Percentiles rank a stretch among this genome's conserved stretches.
Conservation (phyloP, 2,329 filamentous ascomycete species). For the Fusarium sp. region DNA sequence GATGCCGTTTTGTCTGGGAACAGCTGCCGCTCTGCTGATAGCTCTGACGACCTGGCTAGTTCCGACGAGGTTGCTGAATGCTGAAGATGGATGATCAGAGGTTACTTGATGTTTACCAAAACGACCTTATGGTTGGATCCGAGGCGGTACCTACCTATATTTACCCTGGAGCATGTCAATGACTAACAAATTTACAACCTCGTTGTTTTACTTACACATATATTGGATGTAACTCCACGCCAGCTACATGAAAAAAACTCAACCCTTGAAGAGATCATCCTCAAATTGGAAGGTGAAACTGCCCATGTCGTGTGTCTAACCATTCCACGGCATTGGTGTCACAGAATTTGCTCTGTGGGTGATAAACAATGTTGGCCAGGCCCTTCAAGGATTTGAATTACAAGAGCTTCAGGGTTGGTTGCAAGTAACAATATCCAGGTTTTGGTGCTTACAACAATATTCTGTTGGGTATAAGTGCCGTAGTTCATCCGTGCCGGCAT, state of each 20-base stretch:
- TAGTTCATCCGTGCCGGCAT: not conserved
- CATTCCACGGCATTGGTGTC: not conserved
- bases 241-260: not conserved
- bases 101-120: not conserved
- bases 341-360: not conserved
- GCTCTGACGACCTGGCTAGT: conserved; percentile 26
- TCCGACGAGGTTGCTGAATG: not conserved
- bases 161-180: conserved; percentile 13
- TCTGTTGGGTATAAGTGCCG: not conserved
- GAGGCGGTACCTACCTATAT: not conserved
- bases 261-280: not conserved
- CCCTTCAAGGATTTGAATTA: not conserved
- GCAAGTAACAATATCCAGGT: not conserved
- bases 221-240: not conserved
- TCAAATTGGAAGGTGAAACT: not conserved
- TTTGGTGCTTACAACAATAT: not conserved
- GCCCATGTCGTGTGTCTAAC: not conserved
- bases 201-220: not conserved
- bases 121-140: not conserved
- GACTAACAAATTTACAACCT: not conserved
- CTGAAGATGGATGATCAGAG: not conserved
- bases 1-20: conserved; percentile 38
- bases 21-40: conserved; percentile 21
- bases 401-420: not conserved
- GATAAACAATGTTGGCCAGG: not conserved